Evolutionary conservation across 2,329 filamentous ascomycete species (phyloP), one percentile per base, ranked within the genome.

Genomic region (Dactylellina haptotyla): DNA sequence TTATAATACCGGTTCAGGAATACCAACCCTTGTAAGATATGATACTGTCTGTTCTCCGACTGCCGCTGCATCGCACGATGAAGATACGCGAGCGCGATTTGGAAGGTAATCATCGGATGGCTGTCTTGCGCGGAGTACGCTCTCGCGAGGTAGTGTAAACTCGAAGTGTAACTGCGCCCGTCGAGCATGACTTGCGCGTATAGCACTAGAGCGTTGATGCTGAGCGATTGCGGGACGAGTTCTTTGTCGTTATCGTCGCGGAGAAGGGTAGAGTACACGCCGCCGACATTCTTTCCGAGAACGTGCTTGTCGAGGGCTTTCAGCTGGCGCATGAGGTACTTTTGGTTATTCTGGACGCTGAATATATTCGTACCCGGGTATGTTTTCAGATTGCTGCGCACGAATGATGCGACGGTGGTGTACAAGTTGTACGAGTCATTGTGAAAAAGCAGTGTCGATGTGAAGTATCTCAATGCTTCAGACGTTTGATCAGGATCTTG

Each of bases 171-270:
- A 76, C 89, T 92, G 54, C 89, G 91, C 1, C 92, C 92, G 0
- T 89, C 89, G 77, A 92, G 93, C 3, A 97, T 84, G 72, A 97
- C 92, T 79, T 98, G 91, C 0, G 91, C 95, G 79, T 97, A 98
- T 0, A 97, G 85, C 80, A 93, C 90, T 10, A 99, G 85, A 8
- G 98, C 84, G 25, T 89, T 90, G 5, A 93, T 87, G 79, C 98
- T 93, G 75, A 96, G 84, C 12, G 86, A 83, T 18, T 82, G 81
- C 18, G 82, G 81, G 10, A 81, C 78, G 51, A 82, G 80, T 3
- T 80, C 77, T 46, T 81, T 81, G 2, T 81, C 79, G 6, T 81
- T 77, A 23, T 80, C 80, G 46, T 79, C 76, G 2, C 83, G 48
- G 6, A 75, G 73, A 12, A 77, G 72, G 4, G 77, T 34, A 10